phyloP scores from a whole-genome alignment of 805 yeast genomes.

The Saccharomycopsis javanensis region DNA sequence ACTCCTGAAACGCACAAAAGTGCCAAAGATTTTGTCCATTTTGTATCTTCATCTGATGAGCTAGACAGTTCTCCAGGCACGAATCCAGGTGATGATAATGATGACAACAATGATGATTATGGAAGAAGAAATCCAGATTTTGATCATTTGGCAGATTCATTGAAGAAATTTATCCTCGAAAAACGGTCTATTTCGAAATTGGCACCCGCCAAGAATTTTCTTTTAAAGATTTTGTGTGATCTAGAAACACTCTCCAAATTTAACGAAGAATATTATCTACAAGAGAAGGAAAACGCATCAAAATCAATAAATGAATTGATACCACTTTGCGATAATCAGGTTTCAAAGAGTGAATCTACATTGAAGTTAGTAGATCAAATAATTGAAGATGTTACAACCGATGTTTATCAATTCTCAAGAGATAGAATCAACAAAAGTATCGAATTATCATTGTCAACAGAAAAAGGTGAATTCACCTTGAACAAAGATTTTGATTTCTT shows the following conservation, averaged over 20 bases:
- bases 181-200: constrained; percentile 83
- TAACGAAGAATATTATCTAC: constrained; percentile 47
- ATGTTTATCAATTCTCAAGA: constrained; percentile 53
- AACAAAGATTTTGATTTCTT: constrained; percentile 34
- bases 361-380: constrained; percentile 50
- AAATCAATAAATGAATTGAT: constrained; percentile 44
- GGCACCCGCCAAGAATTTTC: constrained; percentile 86
- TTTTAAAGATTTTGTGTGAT: constrained; percentile 61
- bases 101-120: constrained; percentile 25
- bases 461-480: constrained; percentile 20
- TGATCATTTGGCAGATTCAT: constrained; percentile 73
- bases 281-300: constrained; percentile 40
- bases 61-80: constrained; percentile 32
- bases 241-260: constrained; percentile 46
- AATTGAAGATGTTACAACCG: constrained; percentile 50
- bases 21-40: constrained; percentile 86
- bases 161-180: constrained; percentile 78
- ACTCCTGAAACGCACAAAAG: constrained; percentile 90
- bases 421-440: constrained; percentile 43
- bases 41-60: constrained; percentile 55
- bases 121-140: constrained; percentile 49
- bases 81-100: constrained; percentile 25
- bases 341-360: constrained; percentile 42
- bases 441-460: constrained; percentile 18
- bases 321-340: constrained; percentile 52